Percentiles rank a stretch among this genome's conserved stretches.
These are phyloP conservation scores for Echria macrotheca DNA, from an alignment of 495 filamentous ascomycete species.

Conservation along the genomic window DNA sequence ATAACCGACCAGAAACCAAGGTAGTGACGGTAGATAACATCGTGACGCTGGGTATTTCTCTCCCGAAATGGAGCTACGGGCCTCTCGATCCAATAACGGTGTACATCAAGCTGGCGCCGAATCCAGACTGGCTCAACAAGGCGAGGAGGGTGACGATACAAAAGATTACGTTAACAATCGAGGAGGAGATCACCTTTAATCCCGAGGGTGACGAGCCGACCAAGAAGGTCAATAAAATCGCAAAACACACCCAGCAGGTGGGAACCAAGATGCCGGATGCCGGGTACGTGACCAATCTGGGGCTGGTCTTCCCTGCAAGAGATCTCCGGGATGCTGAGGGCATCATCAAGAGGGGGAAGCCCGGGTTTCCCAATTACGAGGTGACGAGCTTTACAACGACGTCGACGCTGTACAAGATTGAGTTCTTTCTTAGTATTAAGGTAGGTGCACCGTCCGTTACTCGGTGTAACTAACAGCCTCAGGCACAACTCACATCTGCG, in stretches of 20 bases:
- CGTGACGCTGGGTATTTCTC: conserved; percentile 82
- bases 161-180: conserved; percentile 88
- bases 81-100: conserved; percentile 93
- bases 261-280: conserved; percentile 77
- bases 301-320: conserved; percentile 84
- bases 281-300: conserved; percentile 87
- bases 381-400: conserved; percentile 90
- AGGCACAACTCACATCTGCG: conserved; percentile 90
- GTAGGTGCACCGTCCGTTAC: conserved; percentile 45
- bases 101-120: conserved; percentile 87
- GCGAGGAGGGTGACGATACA: conserved; percentile 89
- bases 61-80: conserved; percentile 95
- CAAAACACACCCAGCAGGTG: conserved; percentile 75
- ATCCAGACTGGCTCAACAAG: conserved; percentile 84
- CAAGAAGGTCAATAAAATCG: conserved; percentile 79
- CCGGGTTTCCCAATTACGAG: conserved; percentile 83
- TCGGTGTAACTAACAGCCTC: conserved; percentile 16
- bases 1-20: conserved; percentile 87
- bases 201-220: conserved; percentile 97
- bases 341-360: conserved; percentile 75
- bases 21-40: conserved; percentile 83
- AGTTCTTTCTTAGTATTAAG: conserved; percentile 93
- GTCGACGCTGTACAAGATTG: conserved; percentile 93
- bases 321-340: conserved; percentile 86
- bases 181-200: conserved; percentile 96